Evolutionary conservation across 2,329 filamentous ascomycete genomes (phyloP).

Genomic region (Cercospora sesami): DNA sequence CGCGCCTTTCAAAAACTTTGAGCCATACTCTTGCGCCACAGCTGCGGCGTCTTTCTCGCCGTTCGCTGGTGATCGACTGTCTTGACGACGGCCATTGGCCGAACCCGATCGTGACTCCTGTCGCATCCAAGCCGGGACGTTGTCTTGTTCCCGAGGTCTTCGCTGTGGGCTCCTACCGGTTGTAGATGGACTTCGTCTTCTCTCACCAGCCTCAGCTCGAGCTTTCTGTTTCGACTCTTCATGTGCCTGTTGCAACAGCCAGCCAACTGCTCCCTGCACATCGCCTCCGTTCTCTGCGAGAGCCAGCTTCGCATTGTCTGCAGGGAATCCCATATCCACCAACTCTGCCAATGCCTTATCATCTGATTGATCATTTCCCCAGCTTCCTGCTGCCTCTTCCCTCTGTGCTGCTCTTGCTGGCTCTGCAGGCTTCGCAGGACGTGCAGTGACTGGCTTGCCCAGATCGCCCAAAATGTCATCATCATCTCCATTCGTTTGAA

Average conservation of each 20-base stretch:
- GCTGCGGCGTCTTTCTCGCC: conserved; percentile 75
- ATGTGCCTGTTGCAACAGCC: conserved; percentile 89
- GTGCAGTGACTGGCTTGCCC: conserved; percentile 59
- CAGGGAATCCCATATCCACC: conserved; percentile 90
- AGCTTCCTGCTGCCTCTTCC: conserved; percentile 10
- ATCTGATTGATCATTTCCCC: conserved; percentile 23
- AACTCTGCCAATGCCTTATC: conserved; percentile 84
- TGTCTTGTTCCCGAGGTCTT: conserved; percentile 40
- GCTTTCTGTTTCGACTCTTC: conserved; percentile 73
- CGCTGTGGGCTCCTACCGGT: conserved; percentile 29
- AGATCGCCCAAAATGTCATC: conserved; percentile 64
- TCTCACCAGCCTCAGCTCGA: conserved; percentile 37
- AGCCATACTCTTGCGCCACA: conserved; percentile 78
- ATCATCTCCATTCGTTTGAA: conserved; percentile 44
- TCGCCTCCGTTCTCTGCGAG: conserved; percentile 79
- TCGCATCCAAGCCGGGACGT: conserved; percentile 63
- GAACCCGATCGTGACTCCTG: conserved; percentile 54
- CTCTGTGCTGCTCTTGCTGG: conserved; percentile 1
- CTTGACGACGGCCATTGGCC: conserved; percentile 48
- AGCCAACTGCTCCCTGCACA: conserved; percentile 83
- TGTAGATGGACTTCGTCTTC: conserved; percentile 24
- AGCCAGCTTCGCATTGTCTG: conserved; percentile 77
- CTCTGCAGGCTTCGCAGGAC: conserved; percentile 24
- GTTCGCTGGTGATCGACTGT: conserved; percentile 55
- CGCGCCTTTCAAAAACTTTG: conserved; percentile 84